phyloP scores from a whole-genome alignment of 345 rosid species.

The Eucalyptus caleyi region DNA sequence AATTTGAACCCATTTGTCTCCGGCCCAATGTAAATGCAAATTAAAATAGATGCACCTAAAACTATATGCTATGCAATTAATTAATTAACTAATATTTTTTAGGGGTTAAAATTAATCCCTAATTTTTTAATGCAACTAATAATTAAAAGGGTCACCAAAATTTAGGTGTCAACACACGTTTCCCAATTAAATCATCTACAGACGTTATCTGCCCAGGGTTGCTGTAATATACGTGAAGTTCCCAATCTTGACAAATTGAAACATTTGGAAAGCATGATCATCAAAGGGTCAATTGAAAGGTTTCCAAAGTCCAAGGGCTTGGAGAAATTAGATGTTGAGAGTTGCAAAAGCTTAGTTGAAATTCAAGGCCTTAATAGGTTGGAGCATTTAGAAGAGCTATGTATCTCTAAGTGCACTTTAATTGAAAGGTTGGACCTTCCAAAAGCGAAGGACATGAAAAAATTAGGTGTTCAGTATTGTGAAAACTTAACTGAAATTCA shows the following conservation, averaged over 20 bases:
- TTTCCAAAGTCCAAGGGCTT: accelerated
- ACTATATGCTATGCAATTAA: too few relatives aligned
- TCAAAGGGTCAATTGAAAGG: not conserved
- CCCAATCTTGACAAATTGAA: not conserved
- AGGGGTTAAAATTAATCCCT: too few relatives aligned
- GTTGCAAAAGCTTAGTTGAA: not conserved
- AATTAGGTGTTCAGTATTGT: accelerated
- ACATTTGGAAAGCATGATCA: not conserved
- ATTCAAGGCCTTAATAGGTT: not conserved
- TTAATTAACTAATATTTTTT: too few relatives aligned
- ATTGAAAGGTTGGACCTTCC: too few relatives aligned
- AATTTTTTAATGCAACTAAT: too few relatives aligned
- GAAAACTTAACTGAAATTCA: too few relatives aligned
- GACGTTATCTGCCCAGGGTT: not conserved
- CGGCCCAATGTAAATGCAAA: too few relatives aligned
- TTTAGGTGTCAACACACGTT: too few relatives aligned
- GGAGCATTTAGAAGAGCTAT: accelerated
- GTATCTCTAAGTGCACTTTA: not conserved
- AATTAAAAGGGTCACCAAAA: too few relatives aligned
- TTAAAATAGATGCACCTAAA: too few relatives aligned
- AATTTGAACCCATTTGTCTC: too few relatives aligned
- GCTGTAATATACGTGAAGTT: not conserved
- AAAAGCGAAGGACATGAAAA: too few relatives aligned
- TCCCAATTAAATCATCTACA: accelerated
- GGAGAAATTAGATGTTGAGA: accelerated